Evolutionary conservation across 2,329 filamentous ascomycete species (phyloP).

Genomic region (Gnomoniopsis sp.): DNA sequence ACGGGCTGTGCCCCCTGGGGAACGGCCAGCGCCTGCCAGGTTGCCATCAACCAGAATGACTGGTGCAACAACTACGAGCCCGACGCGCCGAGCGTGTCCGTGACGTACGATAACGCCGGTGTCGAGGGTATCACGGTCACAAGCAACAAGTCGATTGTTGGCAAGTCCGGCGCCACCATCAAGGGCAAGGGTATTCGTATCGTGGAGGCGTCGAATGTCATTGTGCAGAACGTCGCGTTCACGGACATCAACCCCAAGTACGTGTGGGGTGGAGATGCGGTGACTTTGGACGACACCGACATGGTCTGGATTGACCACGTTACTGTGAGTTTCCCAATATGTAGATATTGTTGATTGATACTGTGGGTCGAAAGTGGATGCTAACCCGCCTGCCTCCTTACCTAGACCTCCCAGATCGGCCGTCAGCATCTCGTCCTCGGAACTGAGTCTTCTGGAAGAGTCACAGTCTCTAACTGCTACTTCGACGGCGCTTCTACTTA

Average conservation of each 20-base stretch:
- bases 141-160: conserved; percentile 57
- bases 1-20: conserved; percentile 59
- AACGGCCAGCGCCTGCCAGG: conserved; percentile 50
- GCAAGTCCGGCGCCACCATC: conserved; percentile 49
- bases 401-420: conserved; percentile 54
- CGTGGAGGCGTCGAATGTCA: conserved; percentile 49
- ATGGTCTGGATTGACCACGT: conserved; percentile 18
- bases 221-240: conserved; percentile 57
- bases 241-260: conserved; percentile 54
- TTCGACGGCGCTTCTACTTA: conserved; percentile 53
- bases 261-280: conserved; percentile 58
- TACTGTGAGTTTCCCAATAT: conserved; percentile 9
- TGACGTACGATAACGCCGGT: conserved; percentile 50
- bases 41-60: conserved; percentile 56
- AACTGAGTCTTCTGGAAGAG: conserved; percentile 35
- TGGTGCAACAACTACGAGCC: conserved; percentile 60
- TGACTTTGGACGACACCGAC: conserved; percentile 43
- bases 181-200: conserved; percentile 55
- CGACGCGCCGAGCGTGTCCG: conserved; percentile 37
- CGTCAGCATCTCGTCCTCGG: conserved; percentile 45
- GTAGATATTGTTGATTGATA: no score
- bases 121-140: conserved; percentile 46
- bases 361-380: neutral
- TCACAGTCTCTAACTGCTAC: conserved; percentile 59
- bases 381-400: conserved; percentile 25